A percentile compares a stretch with the other conserved stretches of the same genome.
phyloP scores from a whole-genome alignment of 371 early-diverging fungal genomes.

The Massospora cicadina region DNA sequence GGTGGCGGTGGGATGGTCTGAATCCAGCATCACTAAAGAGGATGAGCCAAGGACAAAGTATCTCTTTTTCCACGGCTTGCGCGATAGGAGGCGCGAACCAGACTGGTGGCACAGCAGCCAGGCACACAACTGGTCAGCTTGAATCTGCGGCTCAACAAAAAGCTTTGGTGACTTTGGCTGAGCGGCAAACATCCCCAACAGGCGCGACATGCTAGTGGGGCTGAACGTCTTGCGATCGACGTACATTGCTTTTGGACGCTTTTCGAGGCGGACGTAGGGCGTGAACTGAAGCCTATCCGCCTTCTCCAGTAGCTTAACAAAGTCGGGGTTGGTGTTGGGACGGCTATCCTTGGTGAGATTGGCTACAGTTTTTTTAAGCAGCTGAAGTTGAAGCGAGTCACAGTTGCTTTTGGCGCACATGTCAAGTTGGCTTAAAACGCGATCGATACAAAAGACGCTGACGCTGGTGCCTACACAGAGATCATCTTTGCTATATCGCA shows the following conservation, averaged over 20 bases:
- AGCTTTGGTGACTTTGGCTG: background rate
- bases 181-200: background rate
- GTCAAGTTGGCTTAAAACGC: background rate
- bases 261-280: background rate
- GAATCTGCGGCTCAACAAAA: background rate
- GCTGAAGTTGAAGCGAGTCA: background rate
- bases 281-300: background rate
- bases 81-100: background rate
- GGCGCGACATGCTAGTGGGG: background rate
- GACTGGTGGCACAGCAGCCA: background rate
- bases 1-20: background rate
- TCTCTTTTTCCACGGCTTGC: background rate
- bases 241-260: background rate
- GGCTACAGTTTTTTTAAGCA: background rate
- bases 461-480: background rate
- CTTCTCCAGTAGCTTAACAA: background rate
- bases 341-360: background rate
- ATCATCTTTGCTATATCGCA: background rate
- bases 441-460: background rate
- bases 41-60: background rate
- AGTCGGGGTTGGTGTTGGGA: background rate
- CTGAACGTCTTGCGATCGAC: background rate
- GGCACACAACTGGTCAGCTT: background rate
- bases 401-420: background rate
- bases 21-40: background rate